A percentile compares a stretch with the other conserved stretches of the same genome.
phyloP scores from a whole-genome alignment of 306 rosid species.

The Inga leiocalycina region DNA sequence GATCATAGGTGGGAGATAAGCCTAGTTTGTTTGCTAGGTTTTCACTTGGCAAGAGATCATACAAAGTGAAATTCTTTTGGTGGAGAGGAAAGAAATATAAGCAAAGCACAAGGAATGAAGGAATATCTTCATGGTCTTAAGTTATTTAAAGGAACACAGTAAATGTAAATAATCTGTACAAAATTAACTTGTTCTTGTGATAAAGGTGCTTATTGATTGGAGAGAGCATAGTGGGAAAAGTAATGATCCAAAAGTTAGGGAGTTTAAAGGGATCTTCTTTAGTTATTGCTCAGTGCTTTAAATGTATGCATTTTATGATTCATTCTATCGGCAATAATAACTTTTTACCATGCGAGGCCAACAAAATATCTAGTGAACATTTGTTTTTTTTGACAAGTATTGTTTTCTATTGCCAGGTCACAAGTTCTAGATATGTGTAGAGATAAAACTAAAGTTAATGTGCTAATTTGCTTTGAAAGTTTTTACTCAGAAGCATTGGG shows the following conservation, averaged over 20 bases:
- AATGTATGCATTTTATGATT: slow-evolving; percentile 25
- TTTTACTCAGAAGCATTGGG: too few relatives aligned
- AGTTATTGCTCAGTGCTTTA: background rate
- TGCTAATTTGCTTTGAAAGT: too few relatives aligned
- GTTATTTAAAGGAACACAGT: slow-evolving; percentile 26
- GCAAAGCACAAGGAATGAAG: slow-evolving; percentile 14
- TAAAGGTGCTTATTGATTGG: slow-evolving; percentile 12
- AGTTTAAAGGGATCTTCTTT: background rate
- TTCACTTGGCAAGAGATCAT: background rate
- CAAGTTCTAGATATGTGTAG: too few relatives aligned
- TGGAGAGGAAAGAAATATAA: slow-evolving; percentile 5
- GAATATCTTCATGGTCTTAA: background rate
- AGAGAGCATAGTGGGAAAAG: background rate
- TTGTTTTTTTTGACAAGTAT: background rate
- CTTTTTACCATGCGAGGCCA: background rate
- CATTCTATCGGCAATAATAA: slow-evolving; percentile 19
- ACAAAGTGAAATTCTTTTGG: slow-evolving; percentile 6
- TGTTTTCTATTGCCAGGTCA: too few relatives aligned
- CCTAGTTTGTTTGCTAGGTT: background rate
- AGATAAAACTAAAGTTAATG: too few relatives aligned
- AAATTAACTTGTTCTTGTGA: slow-evolving; percentile 35
- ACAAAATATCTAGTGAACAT: background rate
- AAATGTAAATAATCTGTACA: slow-evolving; percentile 49
- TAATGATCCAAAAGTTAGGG: slow-evolving; percentile 5
- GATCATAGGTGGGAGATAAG: slow-evolving; percentile 31